Evolutionary conservation across 345 rosid species (phyloP).

Genomic region (Raphanus sativus): DNA sequence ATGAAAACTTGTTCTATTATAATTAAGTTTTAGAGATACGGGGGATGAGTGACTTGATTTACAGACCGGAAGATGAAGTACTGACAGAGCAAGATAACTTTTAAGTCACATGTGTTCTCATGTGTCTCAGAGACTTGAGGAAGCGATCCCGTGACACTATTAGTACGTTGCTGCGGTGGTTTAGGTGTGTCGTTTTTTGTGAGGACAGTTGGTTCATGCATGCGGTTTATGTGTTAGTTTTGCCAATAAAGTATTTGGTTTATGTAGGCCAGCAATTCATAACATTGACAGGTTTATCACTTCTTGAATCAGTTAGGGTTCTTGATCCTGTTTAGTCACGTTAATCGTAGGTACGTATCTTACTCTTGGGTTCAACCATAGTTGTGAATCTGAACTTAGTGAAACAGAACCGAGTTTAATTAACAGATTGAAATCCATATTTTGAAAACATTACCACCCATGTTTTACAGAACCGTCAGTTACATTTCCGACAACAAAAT

Average conservation of each 20-base stretch:
- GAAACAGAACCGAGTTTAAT: slow-evolving; percentile 4
- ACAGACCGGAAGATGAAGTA: slow-evolving; percentile 85
- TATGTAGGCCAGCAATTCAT: not conserved
- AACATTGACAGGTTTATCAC: not conserved
- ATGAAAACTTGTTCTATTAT: not conserved
- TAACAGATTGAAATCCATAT: slow-evolving; percentile 3
- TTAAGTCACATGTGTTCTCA: slow-evolving; percentile 59
- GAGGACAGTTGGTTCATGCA: not conserved
- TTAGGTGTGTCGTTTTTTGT: not conserved
- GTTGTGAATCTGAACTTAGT: slow-evolving; percentile 14
- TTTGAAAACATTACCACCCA: not conserved
- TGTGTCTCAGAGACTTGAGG: not conserved
- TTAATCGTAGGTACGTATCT: not conserved
- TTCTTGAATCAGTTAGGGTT: not conserved
- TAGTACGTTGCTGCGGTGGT: not conserved
- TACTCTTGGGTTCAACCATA: not conserved
- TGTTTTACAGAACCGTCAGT: not conserved
- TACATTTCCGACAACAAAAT: not conserved
- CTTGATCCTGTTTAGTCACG: not conserved
- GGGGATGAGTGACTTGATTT: slow-evolving; percentile 87
- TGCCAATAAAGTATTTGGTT: not conserved
- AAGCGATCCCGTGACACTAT: not conserved
- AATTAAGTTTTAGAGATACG: slow-evolving; percentile 56
- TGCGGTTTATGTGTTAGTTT: not conserved
- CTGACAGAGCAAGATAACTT: slow-evolving; percentile 78